Evolutionary conservation across 2,329 filamentous ascomycete genomes (phyloP).

Genomic region (Claviceps humidiphila): DNA sequence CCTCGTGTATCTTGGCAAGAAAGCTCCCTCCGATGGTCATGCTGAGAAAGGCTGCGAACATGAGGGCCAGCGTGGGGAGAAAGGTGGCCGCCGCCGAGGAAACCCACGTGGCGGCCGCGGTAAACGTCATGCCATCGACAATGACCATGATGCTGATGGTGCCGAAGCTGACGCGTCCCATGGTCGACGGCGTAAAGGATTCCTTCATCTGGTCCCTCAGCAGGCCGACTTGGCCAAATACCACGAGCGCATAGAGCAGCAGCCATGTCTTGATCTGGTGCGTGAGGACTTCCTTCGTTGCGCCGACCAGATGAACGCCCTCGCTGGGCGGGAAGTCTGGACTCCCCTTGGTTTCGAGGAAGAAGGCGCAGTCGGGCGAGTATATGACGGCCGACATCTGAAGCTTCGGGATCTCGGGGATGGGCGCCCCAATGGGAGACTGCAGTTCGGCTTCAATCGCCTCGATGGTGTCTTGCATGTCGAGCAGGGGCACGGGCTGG

Average conservation of each 20-base stretch:
- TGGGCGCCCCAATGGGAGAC: slow-evolving; percentile 45
- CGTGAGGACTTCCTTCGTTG: slow-evolving; percentile 48
- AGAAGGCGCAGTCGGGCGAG: slow-evolving; percentile 56
- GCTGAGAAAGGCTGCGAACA: slow-evolving; percentile 38
- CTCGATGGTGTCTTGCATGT: slow-evolving; percentile 28
- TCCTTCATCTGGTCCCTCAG: slow-evolving; percentile 53
- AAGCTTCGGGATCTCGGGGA: slow-evolving; percentile 39
- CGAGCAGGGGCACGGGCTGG: slow-evolving; percentile 19
- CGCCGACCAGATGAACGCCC: slow-evolving; percentile 42
- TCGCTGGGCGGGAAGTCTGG: slow-evolving; percentile 38
- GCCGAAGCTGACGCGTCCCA: slow-evolving; percentile 52
- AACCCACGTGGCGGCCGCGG: slow-evolving; percentile 41
- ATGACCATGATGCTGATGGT: slow-evolving; percentile 49
- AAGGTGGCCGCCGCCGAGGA: slow-evolving; percentile 42
- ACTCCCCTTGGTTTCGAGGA: slow-evolving; percentile 51
- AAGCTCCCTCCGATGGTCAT: slow-evolving; percentile 46
- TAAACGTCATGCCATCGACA: slow-evolving; percentile 47
- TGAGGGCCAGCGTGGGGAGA: slow-evolving; percentile 42
- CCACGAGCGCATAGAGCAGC: slow-evolving; percentile 39
- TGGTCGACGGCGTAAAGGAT: slow-evolving; percentile 52
- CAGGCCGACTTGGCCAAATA: slow-evolving; percentile 48
- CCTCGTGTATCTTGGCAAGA: slow-evolving; percentile 44
- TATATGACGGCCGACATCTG: slow-evolving; percentile 51
- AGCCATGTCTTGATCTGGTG: slow-evolving; percentile 46
- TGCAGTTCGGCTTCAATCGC: slow-evolving; percentile 51